Conservation (phyloP, 139 green algal genomes). For the Haematococcus lacustris region DNA sequence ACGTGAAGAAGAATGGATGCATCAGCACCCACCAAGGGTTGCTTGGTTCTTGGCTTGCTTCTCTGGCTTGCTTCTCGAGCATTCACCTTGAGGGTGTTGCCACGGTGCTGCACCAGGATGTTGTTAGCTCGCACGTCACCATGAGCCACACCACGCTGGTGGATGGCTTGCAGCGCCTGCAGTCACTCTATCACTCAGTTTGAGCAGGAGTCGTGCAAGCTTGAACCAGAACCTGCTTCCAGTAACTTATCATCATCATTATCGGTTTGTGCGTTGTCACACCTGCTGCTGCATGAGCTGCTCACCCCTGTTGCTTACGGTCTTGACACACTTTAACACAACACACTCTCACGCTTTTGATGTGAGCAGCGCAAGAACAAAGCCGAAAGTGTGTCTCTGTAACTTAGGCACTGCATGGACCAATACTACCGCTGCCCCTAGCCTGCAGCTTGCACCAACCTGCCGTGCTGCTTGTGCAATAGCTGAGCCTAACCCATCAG, state of each 20-base stretch:
- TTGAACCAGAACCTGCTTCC: background rate
- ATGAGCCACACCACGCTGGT: slow-evolving; percentile 1
- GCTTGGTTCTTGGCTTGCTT: too few species aligned
- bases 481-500: background rate
- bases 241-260: background rate
- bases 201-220: background rate
- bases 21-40: too few species aligned
- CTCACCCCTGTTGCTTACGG: background rate
- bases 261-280: background rate
- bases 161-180: slow-evolving; percentile 2
- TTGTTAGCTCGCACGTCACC: slow-evolving; percentile 2
- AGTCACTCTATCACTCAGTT: background rate
- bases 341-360: too few species aligned
- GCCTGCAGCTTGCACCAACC: background rate
- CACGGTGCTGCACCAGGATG: slow-evolving; percentile 1
- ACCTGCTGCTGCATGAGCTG: background rate
- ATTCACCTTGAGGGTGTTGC: background rate
- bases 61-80: too few species aligned
- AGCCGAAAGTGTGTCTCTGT: too few species aligned
- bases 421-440: background rate
- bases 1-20: too few species aligned
- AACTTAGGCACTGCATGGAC: background rate
- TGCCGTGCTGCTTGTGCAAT: background rate
- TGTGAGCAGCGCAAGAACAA: too few species aligned
- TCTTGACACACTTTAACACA: background rate